These are phyloP conservation scores for Fusarium austroafricanum DNA, from an alignment of 2,329 filamentous ascomycete species.

Conservation along the genomic window DNA sequence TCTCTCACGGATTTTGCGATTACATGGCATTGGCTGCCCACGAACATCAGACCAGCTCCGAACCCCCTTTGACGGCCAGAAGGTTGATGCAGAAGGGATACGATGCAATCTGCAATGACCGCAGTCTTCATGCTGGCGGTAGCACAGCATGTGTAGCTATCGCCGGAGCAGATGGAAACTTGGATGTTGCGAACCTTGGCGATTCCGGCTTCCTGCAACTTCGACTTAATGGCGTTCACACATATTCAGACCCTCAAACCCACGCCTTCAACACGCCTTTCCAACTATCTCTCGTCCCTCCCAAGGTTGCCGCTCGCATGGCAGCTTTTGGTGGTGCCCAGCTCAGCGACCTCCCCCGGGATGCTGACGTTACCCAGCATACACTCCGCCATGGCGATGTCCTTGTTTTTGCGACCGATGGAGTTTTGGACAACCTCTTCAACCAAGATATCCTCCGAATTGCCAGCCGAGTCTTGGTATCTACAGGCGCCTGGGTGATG, in stretches of 20 bases:
- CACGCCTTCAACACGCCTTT: conserved; percentile 98
- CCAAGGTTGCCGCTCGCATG: conserved; percentile 81
- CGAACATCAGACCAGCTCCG: conserved; percentile 59
- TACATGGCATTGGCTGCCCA: conserved; percentile 87
- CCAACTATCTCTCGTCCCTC: conserved; percentile 89
- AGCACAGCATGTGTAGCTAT: conserved; percentile 93
- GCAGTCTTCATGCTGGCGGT: conserved; percentile 80
- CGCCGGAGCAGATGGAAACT: conserved; percentile 74
- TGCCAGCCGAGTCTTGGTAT: conserved; percentile 80
- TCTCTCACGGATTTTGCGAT: conserved; percentile 92
- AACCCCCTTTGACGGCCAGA: conserved; percentile 67
- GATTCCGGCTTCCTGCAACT: conserved; percentile 94
- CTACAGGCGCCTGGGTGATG: conserved; percentile 78
- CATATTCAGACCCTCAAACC: conserved; percentile 86
- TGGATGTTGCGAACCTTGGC: conserved; percentile 93
- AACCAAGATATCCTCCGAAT: conserved; percentile 88
- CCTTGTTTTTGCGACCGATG: conserved; percentile 92
- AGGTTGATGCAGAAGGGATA: conserved; percentile 86
- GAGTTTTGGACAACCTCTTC: conserved; percentile 95
- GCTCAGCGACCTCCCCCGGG: conserved; percentile 83
- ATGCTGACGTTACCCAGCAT: conserved; percentile 84
- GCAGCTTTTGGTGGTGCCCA: conserved; percentile 85
- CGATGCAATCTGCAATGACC: conserved; percentile 80
- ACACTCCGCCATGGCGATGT: conserved; percentile 89
- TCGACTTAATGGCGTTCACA: conserved; percentile 85